Evolutionary conservation across 192 early-diverging fungal species (phyloP).

Genomic region (Gaertneriomyces sp.): DNA sequence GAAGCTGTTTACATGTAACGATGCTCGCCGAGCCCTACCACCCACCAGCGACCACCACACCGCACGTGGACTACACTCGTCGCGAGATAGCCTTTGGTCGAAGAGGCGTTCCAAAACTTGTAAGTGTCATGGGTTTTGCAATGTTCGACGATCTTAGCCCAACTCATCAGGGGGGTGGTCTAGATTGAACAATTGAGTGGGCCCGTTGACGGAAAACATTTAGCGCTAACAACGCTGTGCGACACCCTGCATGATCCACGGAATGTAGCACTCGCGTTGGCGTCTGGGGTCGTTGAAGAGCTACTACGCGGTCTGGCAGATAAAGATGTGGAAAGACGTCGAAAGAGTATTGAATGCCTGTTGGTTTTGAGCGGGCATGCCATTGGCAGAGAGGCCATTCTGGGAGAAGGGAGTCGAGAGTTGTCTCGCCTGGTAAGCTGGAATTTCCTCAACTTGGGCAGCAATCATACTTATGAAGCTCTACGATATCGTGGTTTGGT

Average conservation of each 20-base stretch:
- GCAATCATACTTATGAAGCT: not conserved
- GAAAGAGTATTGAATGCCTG: constrained; percentile 52
- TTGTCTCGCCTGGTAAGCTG: constrained; percentile 22
- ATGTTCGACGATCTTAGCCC: constrained; percentile 7
- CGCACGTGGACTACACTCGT: no score
- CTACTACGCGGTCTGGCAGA: constrained; percentile 25
- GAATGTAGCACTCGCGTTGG: constrained; percentile 42
- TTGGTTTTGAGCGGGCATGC: constrained; percentile 35
- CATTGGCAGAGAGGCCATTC: constrained; percentile 40
- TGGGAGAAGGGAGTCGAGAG: constrained; percentile 16
- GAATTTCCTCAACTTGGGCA: constrained; percentile 14
- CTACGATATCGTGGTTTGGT: not conserved
- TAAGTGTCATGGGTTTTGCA: constrained; percentile 17
- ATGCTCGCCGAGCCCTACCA: no score
- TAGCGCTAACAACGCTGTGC: constrained; percentile 40
- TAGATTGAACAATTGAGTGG: not conserved
- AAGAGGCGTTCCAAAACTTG: constrained; percentile 50
- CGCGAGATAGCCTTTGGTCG: constrained; percentile 45
- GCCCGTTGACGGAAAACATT: constrained; percentile 31
- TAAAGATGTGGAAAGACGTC: constrained; percentile 41
- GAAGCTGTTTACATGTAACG: no score
- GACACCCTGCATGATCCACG: constrained; percentile 47
- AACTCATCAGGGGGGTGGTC: not conserved
- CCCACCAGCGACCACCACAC: no score
- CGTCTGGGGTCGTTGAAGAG: constrained; percentile 36